A percentile compares a stretch with the other conserved stretches of the same genome.
Conservation (phyloP, 495 filamentous ascomycete species). For the Aspergillus incahuasiensis region DNA sequence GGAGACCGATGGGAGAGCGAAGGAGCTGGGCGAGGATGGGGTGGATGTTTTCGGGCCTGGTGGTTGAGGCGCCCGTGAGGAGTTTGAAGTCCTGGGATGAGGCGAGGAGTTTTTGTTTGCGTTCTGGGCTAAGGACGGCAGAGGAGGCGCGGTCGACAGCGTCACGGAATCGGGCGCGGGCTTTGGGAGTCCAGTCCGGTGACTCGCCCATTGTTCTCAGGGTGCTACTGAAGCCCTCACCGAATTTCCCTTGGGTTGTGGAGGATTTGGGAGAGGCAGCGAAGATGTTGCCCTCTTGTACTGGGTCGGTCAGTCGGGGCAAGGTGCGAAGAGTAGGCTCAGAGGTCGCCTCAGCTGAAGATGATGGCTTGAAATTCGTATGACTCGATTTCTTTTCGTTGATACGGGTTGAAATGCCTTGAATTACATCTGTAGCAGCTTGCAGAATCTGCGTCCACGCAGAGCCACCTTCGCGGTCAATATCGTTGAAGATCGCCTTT, state of each 20-base stretch:
- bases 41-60: slow-evolving; percentile 35
- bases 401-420: slow-evolving; percentile 60
- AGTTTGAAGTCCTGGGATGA: slow-evolving; percentile 36
- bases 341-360: slow-evolving; percentile 23
- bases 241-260: slow-evolving; percentile 46
- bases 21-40: slow-evolving; percentile 36
- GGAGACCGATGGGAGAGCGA: slow-evolving; percentile 54
- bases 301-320: slow-evolving; percentile 47
- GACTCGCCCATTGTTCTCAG: slow-evolving; percentile 58
- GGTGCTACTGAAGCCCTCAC: slow-evolving; percentile 48
- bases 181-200: slow-evolving; percentile 43
- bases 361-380: slow-evolving; percentile 24
- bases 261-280: slow-evolving; percentile 41
- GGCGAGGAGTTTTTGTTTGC: slow-evolving; percentile 36
- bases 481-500: slow-evolving; percentile 80
- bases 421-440: slow-evolving; percentile 62
- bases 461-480: slow-evolving; percentile 73
- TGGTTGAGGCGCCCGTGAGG: slow-evolving; percentile 30
- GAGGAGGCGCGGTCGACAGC: slow-evolving; percentile 41
- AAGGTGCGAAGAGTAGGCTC: slow-evolving; percentile 41
- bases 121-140: slow-evolving; percentile 38
- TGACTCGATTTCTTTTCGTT: slow-evolving; percentile 51
- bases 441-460: slow-evolving; percentile 76
- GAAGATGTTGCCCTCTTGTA: slow-evolving; percentile 59
- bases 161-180: slow-evolving; percentile 39